These are phyloP conservation scores for Aaosphaeria pasadenensis DNA, from an alignment of 2,329 filamentous ascomycete species.

Conservation along the genomic window DNA sequence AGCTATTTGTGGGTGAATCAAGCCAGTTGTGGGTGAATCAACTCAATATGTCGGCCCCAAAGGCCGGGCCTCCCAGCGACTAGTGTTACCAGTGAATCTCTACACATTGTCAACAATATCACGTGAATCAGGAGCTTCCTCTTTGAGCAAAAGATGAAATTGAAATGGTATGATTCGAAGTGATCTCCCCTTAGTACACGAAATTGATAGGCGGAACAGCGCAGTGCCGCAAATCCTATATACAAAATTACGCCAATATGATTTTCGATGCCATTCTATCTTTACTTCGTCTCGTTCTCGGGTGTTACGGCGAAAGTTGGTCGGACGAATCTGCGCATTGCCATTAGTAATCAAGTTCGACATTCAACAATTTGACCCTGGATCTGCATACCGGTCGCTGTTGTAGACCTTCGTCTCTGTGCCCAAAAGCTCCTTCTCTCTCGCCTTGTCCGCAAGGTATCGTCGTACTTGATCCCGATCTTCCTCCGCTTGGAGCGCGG, in stretches of 20 bases:
- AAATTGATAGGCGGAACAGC: background rate
- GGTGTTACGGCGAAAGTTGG: conserved; percentile 77
- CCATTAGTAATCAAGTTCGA: conserved; percentile 2
- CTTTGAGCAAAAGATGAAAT: background rate
- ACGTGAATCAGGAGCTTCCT: background rate
- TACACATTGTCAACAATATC: background rate
- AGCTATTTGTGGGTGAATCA: too few relatives aligned
- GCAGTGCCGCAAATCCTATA: background rate
- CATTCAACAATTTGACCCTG: background rate
- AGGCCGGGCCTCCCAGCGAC: too few relatives aligned
- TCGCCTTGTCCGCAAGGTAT: conserved; percentile 78
- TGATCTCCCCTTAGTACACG: background rate
- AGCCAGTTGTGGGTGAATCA: too few relatives aligned
- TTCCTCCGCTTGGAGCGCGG: conserved; percentile 91
- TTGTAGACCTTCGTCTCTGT: conserved; percentile 83
- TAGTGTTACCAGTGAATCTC: too few relatives aligned
- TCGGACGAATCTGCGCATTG: conserved; percentile 53
- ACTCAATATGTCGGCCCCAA: too few relatives aligned
- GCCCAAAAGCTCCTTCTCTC: conserved; percentile 88
- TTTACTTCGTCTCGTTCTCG: conserved; percentile 57
- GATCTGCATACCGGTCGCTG: conserved; percentile 66
- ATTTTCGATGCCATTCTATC: background rate
- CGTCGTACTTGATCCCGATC: conserved; percentile 91
- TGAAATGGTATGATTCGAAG: background rate
- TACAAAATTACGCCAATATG: background rate